Base-by-base conservation (phyloP, 2,329 filamentous ascomycete genomes). In the Ceratocystis harringtonii region DNA sequence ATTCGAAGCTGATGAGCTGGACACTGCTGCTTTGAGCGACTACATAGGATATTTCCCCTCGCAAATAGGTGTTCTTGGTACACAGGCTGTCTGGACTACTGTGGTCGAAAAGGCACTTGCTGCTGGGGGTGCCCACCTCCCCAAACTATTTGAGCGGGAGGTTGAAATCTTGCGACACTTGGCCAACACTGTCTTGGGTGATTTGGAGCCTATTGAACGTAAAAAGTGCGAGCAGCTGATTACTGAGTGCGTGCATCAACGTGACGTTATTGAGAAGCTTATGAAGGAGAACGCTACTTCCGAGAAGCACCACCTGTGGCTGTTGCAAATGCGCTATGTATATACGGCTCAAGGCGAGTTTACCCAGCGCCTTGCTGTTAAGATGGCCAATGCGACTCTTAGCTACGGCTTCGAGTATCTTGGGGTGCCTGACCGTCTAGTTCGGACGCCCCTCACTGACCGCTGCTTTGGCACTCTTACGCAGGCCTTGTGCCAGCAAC, bases 201-300 rank as follows among this genome's bases (percentile, higher is more conserved):
- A 99, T 71, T 82, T 99, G 25, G 88, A 92, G 69, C 79, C 90
- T 5, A 88, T 96, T 62, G 84, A 89, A 72, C 84, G 94, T 68
- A 96, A 96, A 81, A 96, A 96, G 78, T 99, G 92, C 75, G 94
- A 99, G 75, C 92, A 96, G 75, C 83, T 99, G 69, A 99, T 99
- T 72, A 99, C 95, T 0, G 95, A 99, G 74, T 97, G 94, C 73
- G 94, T 99, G 15, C 94, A 99, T 74, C 95, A 99, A 75, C 88
- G 94, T 68, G 94, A 99, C 74, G 84, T 88, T 19, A 94, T 97
- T 69, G 88, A 92, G 72, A 95, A 90, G 75, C 84, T 99, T 30
- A 82, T 92, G 61, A 82, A 87, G 58, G 80, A 84, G 58, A 87
- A 87, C 66, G 94, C 94, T 30, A 84, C 80, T 63, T 85, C 86